Evolutionary conservation across 176 grass and related monocot species (phyloP), one percentile per base, ranked within the genome.

Genomic region (Carex pumila): DNA sequence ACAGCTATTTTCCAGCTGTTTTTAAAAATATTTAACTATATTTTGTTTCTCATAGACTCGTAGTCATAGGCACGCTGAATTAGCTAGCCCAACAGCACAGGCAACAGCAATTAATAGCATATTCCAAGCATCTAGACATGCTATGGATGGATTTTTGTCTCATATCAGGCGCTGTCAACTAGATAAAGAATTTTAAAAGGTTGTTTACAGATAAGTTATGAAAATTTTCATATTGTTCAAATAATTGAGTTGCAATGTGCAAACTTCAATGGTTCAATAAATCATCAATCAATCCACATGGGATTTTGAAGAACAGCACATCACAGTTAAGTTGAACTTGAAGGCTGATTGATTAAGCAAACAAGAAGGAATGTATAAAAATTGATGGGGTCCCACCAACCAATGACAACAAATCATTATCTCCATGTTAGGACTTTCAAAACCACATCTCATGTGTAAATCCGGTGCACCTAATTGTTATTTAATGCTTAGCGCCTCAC

Each of bases 341-440:
- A 22, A 15, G 17, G 47, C 14, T 61, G 18, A 39, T 80, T 59
- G 41, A 6, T n/a, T 56, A 56, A 58, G 54, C 31, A 80, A 29
- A 80, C 4, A 62, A 43, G 31, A 61, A 61, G 30, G 36, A 81
- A 39, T 61, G 17, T 61, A 36, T 82, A 29, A 25, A 64, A 11
- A 25, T 37, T 79, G 3, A 37, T n/a, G 76, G 43, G 75, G 79
- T 19, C 60, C 59, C 80, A 64, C 80, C 37, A 82, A 66, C 18
- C 14, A 65, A 22, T 65, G 80, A 65, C 80, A 82, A 61, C 80
- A 82, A 82, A 82, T 82, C 37, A 65, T 29, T 82, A 14, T 29
- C 61, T 54, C 29, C 76, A 79, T 82, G 80, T 82, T 52, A 82
- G 60, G 37, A 14, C 18, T 65, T 50, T 81, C 31, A 60, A 75